Conservation (phyloP, 768 basidiomycete genomes). For the Pleurotus sapidus region DNA sequence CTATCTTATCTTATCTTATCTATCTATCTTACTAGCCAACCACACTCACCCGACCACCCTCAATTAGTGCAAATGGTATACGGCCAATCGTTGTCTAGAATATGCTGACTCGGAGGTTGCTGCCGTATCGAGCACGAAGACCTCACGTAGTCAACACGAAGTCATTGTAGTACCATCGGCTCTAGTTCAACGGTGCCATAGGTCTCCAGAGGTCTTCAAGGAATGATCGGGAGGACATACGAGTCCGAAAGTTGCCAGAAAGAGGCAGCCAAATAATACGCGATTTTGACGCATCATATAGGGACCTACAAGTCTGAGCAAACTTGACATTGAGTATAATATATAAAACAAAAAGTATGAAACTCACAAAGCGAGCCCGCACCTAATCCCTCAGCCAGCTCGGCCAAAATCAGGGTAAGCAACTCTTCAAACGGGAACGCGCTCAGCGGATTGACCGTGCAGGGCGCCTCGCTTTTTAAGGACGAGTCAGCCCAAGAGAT, state of each 20-base stretch:
- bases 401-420: too few relatives aligned
- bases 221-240: not conserved
- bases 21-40: too few relatives aligned
- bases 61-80: not conserved
- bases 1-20: too few relatives aligned
- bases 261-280: not conserved
- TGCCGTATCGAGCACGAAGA: not conserved
- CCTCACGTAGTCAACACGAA: not conserved
- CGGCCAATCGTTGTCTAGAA: not conserved
- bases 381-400: too few relatives aligned
- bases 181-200: not conserved
- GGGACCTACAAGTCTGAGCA: not conserved
- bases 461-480: too few relatives aligned
- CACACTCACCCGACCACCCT: too few relatives aligned
- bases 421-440: too few relatives aligned
- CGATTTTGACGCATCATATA: not conserved
- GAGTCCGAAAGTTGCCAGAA: not conserved
- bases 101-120: not conserved
- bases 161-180: not conserved
- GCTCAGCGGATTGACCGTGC: too few relatives aligned
- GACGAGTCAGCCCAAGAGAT: too few relatives aligned
- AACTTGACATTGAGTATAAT: too few relatives aligned
- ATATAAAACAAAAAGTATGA: too few relatives aligned
- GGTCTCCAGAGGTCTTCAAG: not conserved
- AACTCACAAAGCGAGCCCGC: too few relatives aligned